Evolutionary conservation across 768 basidiomycete genomes (phyloP).

Genomic region (Russula vinacea): DNA sequence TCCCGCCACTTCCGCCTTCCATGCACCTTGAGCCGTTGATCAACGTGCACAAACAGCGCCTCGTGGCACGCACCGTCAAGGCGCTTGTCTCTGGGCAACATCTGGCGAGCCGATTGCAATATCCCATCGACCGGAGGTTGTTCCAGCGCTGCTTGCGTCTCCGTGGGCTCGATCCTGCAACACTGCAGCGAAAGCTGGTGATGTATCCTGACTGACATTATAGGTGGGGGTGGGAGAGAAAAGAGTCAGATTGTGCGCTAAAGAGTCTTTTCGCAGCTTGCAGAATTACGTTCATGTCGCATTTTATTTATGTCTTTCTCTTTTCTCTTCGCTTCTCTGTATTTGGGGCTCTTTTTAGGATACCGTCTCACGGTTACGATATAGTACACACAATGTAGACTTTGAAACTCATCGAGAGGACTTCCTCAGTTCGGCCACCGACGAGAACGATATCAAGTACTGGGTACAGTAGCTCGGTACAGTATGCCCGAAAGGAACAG

Average conservation of each 20-base stretch:
- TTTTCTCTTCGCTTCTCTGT: not conserved
- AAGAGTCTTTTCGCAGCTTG: not conserved
- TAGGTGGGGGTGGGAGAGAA: not conserved
- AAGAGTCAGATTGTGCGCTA: not conserved
- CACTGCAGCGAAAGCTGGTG: slow-evolving; percentile 48
- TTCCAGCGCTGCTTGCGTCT: slow-evolving; percentile 73
- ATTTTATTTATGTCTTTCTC: slow-evolving; percentile 1
- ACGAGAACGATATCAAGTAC: not conserved
- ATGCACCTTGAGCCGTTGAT: slow-evolving; percentile 83
- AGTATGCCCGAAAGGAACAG: no score
- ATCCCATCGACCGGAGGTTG: slow-evolving; percentile 67
- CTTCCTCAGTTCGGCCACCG: not conserved
- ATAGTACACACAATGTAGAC: slow-evolving; percentile 18
- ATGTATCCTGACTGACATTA: slow-evolving; percentile 35
- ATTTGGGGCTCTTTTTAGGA: slow-evolving; percentile 16
- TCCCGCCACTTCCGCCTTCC: slow-evolving; percentile 67
- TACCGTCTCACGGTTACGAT: not conserved
- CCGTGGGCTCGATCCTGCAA: slow-evolving; percentile 57
- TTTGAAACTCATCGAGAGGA: not conserved
- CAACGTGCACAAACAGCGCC: slow-evolving; percentile 85
- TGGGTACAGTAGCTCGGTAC: no score
- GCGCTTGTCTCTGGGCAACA: slow-evolving; percentile 79
- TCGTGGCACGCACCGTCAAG: slow-evolving; percentile 78
- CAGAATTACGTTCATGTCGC: slow-evolving; percentile 17
- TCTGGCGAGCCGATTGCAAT: slow-evolving; percentile 68